Percentiles rank a stretch among this genome's conserved stretches.
Evolutionary conservation across 805 yeast genomes (phyloP).

Genomic region (Candida jianshihensis): DNA sequence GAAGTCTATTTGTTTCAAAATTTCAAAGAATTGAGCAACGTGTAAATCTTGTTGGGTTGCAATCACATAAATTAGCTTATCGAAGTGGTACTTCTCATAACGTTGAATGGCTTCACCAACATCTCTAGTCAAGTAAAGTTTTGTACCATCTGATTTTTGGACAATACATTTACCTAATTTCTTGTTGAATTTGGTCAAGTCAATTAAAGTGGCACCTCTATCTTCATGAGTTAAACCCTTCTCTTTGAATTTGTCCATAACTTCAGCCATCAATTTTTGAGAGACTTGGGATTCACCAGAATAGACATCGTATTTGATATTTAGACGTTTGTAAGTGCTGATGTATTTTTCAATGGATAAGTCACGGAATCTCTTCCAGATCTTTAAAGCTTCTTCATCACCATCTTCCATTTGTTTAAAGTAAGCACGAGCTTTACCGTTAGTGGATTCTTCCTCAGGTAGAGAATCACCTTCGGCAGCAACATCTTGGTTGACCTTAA

Average conservation of each 20-base stretch:
- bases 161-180: constrained; percentile 90
- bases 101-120: constrained; percentile 95
- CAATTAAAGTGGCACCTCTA: constrained; percentile 85
- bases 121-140: constrained; percentile 90
- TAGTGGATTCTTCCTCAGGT: constrained; percentile 45
- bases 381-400: constrained; percentile 64
- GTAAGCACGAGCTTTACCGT: constrained; percentile 79
- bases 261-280: constrained; percentile 60
- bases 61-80: constrained; percentile 92
- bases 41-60: constrained; percentile 97
- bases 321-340: constrained; percentile 84
- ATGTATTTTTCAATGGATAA: constrained; percentile 81
- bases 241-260: constrained; percentile 53
- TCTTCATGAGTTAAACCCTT: constrained; percentile 75
- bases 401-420: constrained; percentile 93
- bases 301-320: constrained; percentile 80
- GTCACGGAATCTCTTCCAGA: constrained; percentile 90
- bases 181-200: constrained; percentile 77
- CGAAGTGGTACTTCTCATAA: constrained; percentile 75
- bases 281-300: constrained; percentile 96
- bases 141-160: constrained; percentile 92
- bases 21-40: constrained; percentile 88
- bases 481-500: constrained; percentile 74
- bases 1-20: constrained; percentile 81
- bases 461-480: constrained; percentile 44